Conservation (phyloP, 2,329 filamentous ascomycete genomes). For the Tetracladium maxilliforme region DNA sequence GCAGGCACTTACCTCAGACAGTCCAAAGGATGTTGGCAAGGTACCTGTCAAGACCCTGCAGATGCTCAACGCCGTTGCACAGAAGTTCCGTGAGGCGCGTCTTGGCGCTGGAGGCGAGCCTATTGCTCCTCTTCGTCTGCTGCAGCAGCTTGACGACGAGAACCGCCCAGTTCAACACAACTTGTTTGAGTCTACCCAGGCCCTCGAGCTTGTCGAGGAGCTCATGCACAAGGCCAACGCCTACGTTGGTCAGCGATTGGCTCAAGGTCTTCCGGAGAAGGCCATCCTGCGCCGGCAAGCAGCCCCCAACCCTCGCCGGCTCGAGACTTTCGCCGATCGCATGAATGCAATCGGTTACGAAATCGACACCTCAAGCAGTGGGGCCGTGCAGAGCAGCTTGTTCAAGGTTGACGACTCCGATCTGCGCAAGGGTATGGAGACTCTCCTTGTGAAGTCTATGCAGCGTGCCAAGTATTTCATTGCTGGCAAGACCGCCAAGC, state of each 20-base stretch:
- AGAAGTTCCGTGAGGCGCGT: constrained; percentile 81
- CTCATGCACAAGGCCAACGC: constrained; percentile 86
- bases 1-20: constrained; percentile 52
- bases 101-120: constrained; percentile 67
- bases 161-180: constrained; percentile 95
- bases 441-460: constrained; percentile 87
- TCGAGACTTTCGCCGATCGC: constrained; percentile 81
- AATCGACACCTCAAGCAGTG: constrained; percentile 80
- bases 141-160: constrained; percentile 94
- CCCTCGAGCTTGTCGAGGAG: constrained; percentile 90
- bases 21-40: constrained; percentile 46
- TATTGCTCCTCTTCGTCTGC: constrained; percentile 72
- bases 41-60: constrained; percentile 64
- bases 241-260: constrained; percentile 75
- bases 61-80: constrained; percentile 65
- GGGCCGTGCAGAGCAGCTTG: constrained; percentile 81
- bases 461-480: constrained; percentile 92
- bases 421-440: constrained; percentile 95
- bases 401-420: constrained; percentile 85
- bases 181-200: constrained; percentile 80
- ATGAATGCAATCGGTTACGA: constrained; percentile 87
- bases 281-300: constrained; percentile 80
- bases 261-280: constrained; percentile 71
- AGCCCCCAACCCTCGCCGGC: constrained; percentile 71
- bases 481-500: constrained; percentile 61